These are phyloP conservation scores for Beauveria caledonica DNA, from an alignment of 2,329 filamentous ascomycete genomes.

Conservation along the genomic window DNA sequence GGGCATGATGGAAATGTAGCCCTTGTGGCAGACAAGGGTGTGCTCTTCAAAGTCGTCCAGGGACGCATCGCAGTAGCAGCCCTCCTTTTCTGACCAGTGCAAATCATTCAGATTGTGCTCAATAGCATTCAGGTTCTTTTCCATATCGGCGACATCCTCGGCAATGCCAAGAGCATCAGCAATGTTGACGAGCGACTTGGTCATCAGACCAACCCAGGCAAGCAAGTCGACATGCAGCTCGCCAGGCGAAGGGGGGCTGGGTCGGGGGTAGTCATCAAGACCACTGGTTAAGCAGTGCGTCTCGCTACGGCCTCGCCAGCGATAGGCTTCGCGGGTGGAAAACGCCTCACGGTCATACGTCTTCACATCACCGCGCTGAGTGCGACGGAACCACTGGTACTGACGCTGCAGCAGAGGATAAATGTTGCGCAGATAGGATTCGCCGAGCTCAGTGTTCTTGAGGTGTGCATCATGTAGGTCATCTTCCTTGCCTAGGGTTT, in stretches of 20 bases:
- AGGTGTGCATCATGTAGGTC: conserved; percentile 55
- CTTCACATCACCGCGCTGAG: conserved; percentile 82
- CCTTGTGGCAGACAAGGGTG: conserved; percentile 85
- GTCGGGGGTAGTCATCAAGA: conserved; percentile 89
- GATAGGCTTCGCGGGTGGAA: conserved; percentile 84
- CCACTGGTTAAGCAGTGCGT: conserved; percentile 87
- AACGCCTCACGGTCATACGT: conserved; percentile 85
- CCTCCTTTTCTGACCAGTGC: conserved; percentile 77
- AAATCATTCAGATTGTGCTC: conserved; percentile 81
- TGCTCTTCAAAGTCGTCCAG: conserved; percentile 94
- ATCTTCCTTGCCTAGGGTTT: conserved; percentile 34
- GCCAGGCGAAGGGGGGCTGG: conserved; percentile 88
- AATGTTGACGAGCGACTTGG: conserved; percentile 72
- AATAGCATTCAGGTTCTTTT: conserved; percentile 66
- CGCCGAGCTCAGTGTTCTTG: conserved; percentile 57
- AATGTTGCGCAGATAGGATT: conserved; percentile 64
- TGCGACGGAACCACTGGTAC: conserved; percentile 91
- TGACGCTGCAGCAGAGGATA: conserved; percentile 85
- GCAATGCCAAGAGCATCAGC: conserved; percentile 64
- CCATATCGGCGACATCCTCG: conserved; percentile 69
- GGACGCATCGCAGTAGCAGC: conserved; percentile 88
- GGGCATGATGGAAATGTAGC: conserved; percentile 88
- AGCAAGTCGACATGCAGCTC: conserved; percentile 94
- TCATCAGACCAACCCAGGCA: conserved; percentile 97
- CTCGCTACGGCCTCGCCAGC: conserved; percentile 85